Evolutionary conservation across 495 filamentous ascomycete species (phyloP), one percentile per base, ranked within the genome.

Genomic region (Cenococcum geophilum): DNA sequence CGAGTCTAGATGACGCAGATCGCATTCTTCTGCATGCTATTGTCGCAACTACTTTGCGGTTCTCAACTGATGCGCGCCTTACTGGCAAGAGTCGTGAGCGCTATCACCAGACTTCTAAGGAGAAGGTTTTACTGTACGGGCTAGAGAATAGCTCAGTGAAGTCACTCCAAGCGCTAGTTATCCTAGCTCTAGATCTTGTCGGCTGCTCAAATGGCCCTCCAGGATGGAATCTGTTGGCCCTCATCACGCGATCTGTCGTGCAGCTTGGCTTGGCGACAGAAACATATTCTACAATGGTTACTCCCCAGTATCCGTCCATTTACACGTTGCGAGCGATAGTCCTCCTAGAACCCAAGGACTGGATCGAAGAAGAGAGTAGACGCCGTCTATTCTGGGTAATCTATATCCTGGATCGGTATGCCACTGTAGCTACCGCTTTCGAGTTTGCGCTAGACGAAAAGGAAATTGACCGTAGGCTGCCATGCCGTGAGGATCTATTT

Each of bases 371-470:
- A 54, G 91, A 96, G 68, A 86, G 89, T 49, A 77, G 89, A 43
- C 78, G 91, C 43, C 78, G 91, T 6, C 75, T 95, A 0, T 95
- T 96, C 76, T 96, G 91, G 91, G 92, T 91, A 87, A 85, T 95
- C 27, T 96, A 93, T 68, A 71, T 95, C 27, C 78, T 96, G 36
- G 91, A 96, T 73, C 80, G 91, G 43, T 95, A 93, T 66, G 90
- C 91, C 0, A 95, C 89, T 1, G 82, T 95, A 49, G 86, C 89
- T 0, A 96, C 91, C 0, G 89, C 90, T 2, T 93, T 96, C 64
- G 89, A 95, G 70, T 92, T 96, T 72, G 88, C 88, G 1, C 74
- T 96, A 52, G 86, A 90, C 62, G 89, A 95, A 66, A 88, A 86
- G 64, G 89, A 95, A 63, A 92, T 96, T 54, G 89, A 95, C 68